Evolutionary conservation across 257 asterid species (phyloP).

Genomic region (Mitragyna speciosa): DNA sequence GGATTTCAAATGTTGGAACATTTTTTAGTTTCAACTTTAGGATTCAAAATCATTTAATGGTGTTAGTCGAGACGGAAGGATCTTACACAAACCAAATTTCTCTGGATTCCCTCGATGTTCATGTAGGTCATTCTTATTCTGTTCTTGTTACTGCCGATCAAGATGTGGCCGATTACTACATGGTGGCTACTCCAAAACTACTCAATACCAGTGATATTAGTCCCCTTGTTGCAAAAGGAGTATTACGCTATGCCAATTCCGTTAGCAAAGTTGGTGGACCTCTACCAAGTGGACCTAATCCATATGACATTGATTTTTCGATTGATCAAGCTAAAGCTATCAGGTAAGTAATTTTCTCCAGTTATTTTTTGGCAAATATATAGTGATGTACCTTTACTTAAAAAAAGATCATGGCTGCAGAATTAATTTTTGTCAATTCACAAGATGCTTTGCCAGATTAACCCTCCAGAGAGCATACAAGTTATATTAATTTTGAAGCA

Average conservation of each 20-base stretch:
- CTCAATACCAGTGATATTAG: conserved; percentile 9
- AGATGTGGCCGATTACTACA: conserved; percentile 42
- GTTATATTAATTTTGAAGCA: too few relatives aligned
- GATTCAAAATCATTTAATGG: conserved; percentile 58
- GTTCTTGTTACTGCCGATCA: conserved; percentile 65
- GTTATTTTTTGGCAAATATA: background rate
- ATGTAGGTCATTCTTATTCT: conserved; percentile 76
- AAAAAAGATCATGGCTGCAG: background rate
- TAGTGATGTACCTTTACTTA: background rate
- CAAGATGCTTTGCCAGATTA: too few relatives aligned
- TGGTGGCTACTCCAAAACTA: conserved; percentile 65
- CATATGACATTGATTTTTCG: conserved; percentile 49
- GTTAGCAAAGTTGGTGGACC: conserved; percentile 41
- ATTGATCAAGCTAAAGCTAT: conserved; percentile 58
- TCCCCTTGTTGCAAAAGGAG: conserved; percentile 45
- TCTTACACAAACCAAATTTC: conserved; percentile 55
- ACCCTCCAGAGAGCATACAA: too few relatives aligned
- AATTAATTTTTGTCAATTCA: too few relatives aligned
- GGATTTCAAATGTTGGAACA: conserved; percentile 63
- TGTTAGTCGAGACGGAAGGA: conserved; percentile 70
- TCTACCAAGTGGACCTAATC: conserved; percentile 63
- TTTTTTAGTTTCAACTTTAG: conserved; percentile 60
- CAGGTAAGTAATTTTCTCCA: conserved; percentile 32
- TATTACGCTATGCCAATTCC: conserved; percentile 57
- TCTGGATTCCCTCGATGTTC: conserved; percentile 61